Evolutionary conservation across 2,329 filamentous ascomycete species (phyloP).

Genomic region (Claviceps pazoutovae): DNA sequence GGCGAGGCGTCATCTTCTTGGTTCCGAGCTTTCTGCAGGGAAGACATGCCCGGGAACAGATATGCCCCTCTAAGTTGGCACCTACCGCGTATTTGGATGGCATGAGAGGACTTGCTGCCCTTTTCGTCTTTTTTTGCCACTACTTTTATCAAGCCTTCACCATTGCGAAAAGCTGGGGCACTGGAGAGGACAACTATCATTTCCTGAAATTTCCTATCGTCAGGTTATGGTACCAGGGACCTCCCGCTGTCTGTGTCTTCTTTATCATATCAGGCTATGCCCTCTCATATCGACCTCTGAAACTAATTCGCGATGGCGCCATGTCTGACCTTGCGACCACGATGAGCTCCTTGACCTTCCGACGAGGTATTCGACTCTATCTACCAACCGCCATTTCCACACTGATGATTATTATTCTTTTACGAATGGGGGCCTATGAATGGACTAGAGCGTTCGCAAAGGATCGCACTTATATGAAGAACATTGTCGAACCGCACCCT

Average conservation of each 20-base stretch:
- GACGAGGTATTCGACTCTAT: slow-evolving; percentile 37
- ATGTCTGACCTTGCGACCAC: slow-evolving; percentile 27
- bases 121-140: slow-evolving; percentile 44
- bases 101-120: slow-evolving; percentile 40
- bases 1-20: slow-evolving; percentile 30
- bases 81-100: slow-evolving; percentile 46
- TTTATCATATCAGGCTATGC: slow-evolving; percentile 51
- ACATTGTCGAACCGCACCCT: slow-evolving; percentile 36
- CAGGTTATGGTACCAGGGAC: slow-evolving; percentile 39
- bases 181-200: slow-evolving; percentile 27
- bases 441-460: slow-evolving; percentile 31
- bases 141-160: slow-evolving; percentile 38
- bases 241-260: slow-evolving; percentile 45
- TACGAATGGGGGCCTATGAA: slow-evolving; percentile 34
- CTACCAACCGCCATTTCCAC: slow-evolving; percentile 37
- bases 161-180: slow-evolving; percentile 37
- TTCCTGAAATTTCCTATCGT: slow-evolving; percentile 39
- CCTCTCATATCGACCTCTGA: slow-evolving; percentile 39
- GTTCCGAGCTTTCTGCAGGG: slow-evolving; percentile 40
- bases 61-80: slow-evolving; percentile 26
- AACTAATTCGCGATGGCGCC: slow-evolving; percentile 25
- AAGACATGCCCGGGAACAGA: slow-evolving; percentile 26
- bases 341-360: slow-evolving; percentile 37
- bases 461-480: slow-evolving; percentile 29
- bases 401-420: slow-evolving; percentile 29